Base-by-base conservation (phyloP, 1,284 basidiomycete genomes). In the Rhodotorula sp. region DNA sequence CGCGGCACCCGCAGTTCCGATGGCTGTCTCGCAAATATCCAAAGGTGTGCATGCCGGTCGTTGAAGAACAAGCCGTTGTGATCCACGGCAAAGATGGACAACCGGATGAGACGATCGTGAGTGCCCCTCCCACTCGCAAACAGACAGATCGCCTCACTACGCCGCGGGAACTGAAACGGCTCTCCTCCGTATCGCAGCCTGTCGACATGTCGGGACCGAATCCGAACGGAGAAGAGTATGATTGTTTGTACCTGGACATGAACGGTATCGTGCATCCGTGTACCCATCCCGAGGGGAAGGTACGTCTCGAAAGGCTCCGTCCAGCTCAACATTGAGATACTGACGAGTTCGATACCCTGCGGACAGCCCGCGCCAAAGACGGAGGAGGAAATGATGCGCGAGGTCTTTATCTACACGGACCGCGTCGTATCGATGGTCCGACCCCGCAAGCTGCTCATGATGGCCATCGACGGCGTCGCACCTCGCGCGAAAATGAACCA, bases 401-500 rank as follows among this genome's bases (percentile, higher is more conserved):
- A 98, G 81, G 87, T 99, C 56, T 98, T 99, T 83, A 87, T 86
- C 64, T 99, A 99, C 83, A 99, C 96, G 0, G 95, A 98, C 79
- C 87, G 96, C 60, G 91, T 99, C 37, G 93, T 99, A 59, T 93
- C 94, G 81, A 98, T 99, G 95, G 83, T 97, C 62, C 85, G 95
- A 67, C 96, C 96, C 0, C 87, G 96, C 66, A 96, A 93, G 81
- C 83, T 99, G 24, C 85, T 99, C 60, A 93, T 98, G 84, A 96
- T 99, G 92, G 95, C 95, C 63, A 97, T 99, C 77, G 95, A 99
- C 80, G 96, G 95, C 70, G 96, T 99, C 49, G 95, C 95, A 17
- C 95, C 95, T 30, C 89, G 95, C 77, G 95, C 95, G 46, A 99
- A 99, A 84, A 99, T 99, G 95, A 98, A 98, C 80, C 96, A 98